Percentiles rank a stretch among this genome's conserved stretches.
These are phyloP conservation scores for Phragmites australis DNA, from an alignment of 176 grass and related monocot species.

Conservation along the genomic window DNA sequence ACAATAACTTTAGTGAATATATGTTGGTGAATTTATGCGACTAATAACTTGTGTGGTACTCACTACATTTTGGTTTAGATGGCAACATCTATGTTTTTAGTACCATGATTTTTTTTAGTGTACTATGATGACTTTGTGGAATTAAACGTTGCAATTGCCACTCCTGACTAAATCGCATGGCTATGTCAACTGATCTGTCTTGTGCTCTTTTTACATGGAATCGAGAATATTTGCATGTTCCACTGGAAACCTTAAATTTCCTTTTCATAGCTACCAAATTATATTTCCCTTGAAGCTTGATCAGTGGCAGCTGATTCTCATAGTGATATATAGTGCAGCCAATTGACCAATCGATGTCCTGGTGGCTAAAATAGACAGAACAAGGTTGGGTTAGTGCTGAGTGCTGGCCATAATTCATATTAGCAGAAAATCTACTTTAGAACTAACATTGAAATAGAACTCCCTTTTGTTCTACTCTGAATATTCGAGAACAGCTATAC, in stretches of 20 bases:
- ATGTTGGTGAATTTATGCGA: too few species aligned
- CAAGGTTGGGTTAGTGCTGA: constrained; percentile 26
- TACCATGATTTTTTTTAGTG: too few species aligned
- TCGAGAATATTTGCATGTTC: neutral
- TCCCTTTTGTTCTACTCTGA: constrained; percentile 15
- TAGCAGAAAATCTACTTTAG: neutral
- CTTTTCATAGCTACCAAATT: neutral
- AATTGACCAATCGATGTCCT: neutral
- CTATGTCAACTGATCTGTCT: too few species aligned
- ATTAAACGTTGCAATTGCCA: too few species aligned
- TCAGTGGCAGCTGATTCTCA: neutral
- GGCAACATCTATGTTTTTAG: too few species aligned
- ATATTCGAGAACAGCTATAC: neutral
- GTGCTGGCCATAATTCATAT: neutral
- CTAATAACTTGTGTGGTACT: too few species aligned
- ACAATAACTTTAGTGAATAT: too few species aligned
- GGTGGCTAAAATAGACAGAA: constrained; percentile 14
- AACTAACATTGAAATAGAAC: neutral
- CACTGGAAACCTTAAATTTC: neutral
- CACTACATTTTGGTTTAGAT: too few species aligned
- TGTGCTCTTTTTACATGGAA: neutral
- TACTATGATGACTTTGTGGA: too few species aligned
- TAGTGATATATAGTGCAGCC: constrained; percentile 30
- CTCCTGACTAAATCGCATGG: too few species aligned
- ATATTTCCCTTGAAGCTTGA: neutral